These are phyloP conservation scores for Candida boleticola DNA, from an alignment of 805 yeast genomes.

Conservation along the genomic window DNA sequence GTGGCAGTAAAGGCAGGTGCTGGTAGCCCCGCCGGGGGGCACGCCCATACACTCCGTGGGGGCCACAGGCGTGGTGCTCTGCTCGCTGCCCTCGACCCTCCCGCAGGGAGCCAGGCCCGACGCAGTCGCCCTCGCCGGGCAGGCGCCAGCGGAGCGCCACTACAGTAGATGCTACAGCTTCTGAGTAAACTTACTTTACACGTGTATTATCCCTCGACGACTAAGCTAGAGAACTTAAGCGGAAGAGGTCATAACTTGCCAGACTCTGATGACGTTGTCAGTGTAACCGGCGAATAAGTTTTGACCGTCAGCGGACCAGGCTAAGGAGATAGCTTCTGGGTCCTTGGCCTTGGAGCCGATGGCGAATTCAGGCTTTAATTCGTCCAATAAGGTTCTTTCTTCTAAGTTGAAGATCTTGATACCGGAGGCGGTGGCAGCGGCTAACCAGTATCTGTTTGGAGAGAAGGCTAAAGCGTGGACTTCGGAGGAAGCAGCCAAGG, in stretches of 20 bases:
- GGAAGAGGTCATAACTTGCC: constrained; percentile 97
- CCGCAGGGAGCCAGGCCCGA: no score
- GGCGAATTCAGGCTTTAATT: constrained; percentile 97
- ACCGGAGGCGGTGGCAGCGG: constrained; percentile 98
- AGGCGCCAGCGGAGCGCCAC: no score
- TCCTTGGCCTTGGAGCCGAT: constrained; percentile 86
- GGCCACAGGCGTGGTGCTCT: no score
- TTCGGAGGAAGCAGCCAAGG: constrained; percentile 93
- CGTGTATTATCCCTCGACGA: background rate
- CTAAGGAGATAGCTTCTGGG: constrained; percentile 96
- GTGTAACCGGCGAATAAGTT: constrained; percentile 99
- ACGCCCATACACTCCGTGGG: no score
- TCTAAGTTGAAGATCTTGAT: constrained; percentile 98
- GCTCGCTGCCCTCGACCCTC: no score
- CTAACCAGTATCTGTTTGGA: constrained; percentile 99
- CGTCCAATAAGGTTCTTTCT: constrained; percentile 91
- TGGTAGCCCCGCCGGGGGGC: no score
- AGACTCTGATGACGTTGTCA: constrained; percentile 98
- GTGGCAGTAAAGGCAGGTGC: no score
- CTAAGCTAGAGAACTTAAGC: constrained; percentile 27
- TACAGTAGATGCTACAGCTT: no score
- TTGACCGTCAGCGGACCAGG: constrained; percentile 99
- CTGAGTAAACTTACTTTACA: background rate
- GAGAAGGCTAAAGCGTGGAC: constrained; percentile 98
- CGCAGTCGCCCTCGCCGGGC: no score